Evolutionary conservation across 495 filamentous ascomycete species (phyloP).

Genomic region (Jackrogersella minutella): DNA sequence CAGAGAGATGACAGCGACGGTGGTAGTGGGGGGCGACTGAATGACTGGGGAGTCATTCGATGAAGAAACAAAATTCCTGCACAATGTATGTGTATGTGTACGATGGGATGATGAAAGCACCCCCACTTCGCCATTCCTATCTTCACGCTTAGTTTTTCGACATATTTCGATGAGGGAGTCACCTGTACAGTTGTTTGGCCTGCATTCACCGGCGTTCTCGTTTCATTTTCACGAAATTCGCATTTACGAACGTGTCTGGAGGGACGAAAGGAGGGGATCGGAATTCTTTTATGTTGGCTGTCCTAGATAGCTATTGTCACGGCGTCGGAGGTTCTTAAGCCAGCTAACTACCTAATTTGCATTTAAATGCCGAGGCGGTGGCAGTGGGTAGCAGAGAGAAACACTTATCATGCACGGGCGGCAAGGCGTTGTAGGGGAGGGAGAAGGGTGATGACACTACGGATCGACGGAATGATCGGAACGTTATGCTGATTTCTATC

Average conservation of each 20-base stretch:
- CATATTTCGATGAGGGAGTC: constrained; percentile 21
- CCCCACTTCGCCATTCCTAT: constrained; percentile 5
- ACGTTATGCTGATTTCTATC: not conserved
- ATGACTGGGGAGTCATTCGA: constrained; percentile 76
- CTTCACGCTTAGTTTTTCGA: constrained; percentile 25
- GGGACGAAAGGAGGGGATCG: not conserved
- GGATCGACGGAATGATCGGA: constrained; percentile 8
- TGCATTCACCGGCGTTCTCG: constrained; percentile 37
- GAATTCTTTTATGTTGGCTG: constrained; percentile 23
- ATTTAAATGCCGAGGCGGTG: constrained; percentile 18
- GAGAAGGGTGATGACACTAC: not conserved
- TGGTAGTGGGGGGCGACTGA: constrained; percentile 64
- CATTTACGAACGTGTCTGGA: constrained; percentile 20
- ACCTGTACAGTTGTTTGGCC: constrained; percentile 15
- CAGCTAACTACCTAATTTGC: constrained; percentile 16
- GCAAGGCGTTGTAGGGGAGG: constrained; percentile 36
- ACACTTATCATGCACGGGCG: constrained; percentile 11
- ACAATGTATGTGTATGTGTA: constrained; percentile 26
- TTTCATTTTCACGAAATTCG: constrained; percentile 7
- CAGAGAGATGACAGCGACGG: constrained; percentile 59
- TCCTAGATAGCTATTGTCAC: constrained; percentile 9
- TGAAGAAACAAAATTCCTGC: constrained; percentile 44
- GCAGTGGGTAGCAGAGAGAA: not conserved
- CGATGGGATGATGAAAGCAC: constrained; percentile 12
- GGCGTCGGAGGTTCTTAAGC: not conserved